Percentiles rank a stretch among this genome's conserved stretches.
Conservation (phyloP, 169 alveolate genomes). For the Plasmodium coatneyi region DNA sequence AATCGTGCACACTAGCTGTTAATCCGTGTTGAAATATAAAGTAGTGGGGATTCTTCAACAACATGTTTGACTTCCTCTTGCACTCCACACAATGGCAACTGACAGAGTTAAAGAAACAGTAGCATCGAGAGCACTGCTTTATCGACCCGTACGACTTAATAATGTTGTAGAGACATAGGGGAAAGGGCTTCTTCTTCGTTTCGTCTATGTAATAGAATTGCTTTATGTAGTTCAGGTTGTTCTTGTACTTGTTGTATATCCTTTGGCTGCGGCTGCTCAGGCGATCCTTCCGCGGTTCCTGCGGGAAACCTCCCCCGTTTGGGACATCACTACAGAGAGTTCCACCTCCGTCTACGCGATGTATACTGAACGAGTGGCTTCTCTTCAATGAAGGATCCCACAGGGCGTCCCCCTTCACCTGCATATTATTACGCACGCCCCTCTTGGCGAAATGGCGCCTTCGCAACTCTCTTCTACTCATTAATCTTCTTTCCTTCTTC, state of each 20-base stretch:
- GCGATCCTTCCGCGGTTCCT: background rate
- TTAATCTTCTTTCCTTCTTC: background rate
- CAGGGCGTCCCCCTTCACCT: background rate
- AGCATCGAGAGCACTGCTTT: slow-evolving; percentile 77
- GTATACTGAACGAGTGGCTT: background rate
- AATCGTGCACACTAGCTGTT: slow-evolving; percentile 79
- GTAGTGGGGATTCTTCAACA: slow-evolving; percentile 78
- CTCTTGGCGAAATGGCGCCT: background rate
- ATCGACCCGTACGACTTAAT: slow-evolving; percentile 73
- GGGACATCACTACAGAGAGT: background rate
- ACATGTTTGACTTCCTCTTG: slow-evolving; percentile 60
- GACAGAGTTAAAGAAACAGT: slow-evolving; percentile 77
- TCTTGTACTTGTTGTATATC: slow-evolving; percentile 48
- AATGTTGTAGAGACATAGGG: slow-evolving; percentile 56
- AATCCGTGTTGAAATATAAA: slow-evolving; percentile 84
- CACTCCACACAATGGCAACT: slow-evolving; percentile 81
- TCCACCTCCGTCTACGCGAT: background rate
- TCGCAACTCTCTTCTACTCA: background rate
- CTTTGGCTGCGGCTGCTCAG: background rate
- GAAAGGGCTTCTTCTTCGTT: slow-evolving; percentile 60
- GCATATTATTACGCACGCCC: background rate
- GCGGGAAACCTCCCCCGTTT: background rate
- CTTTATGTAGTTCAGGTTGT: slow-evolving; percentile 56
- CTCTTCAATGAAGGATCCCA: background rate
- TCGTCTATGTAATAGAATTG: slow-evolving; percentile 45